Base-by-base conservation (phyloP, 192 early-diverging fungal species). In the Gaertneriomyces semiglobifer region DNA sequence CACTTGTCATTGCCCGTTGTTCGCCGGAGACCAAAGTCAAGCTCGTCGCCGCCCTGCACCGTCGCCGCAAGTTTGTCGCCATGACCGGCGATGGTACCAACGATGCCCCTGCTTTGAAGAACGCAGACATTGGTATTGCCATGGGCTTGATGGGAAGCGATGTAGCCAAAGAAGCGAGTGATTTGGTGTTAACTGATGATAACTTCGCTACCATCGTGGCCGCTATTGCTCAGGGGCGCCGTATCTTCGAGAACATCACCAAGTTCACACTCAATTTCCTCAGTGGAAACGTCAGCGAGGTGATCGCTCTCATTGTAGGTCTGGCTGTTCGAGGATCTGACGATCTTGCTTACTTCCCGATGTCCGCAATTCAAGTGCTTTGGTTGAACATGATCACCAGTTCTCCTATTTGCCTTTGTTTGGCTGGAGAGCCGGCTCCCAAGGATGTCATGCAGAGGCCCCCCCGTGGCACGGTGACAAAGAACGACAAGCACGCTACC, bases 61-160 rank as follows among this genome's bases (percentile, higher is more conserved):
- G 47, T 39, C 75, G 92, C 60, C 90, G 91, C 52, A 92, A 96
- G 69, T 88, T 90, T 63, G 96, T 98, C 0, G 92, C 96, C 0
- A 93, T 98, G 0, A 98, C 96, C 40, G 96, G 96, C 20, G 95
- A 98, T 73, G 96, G 96, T 18, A 98, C 96, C 19, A 98, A 98
- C 74, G 96, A 98, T 72, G 94, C 88, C 5, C 93, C 92, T 1
- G 92, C 92, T 18, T 82, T 96, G 25, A 92, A 91, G 77, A 74
- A 86, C 71, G 90, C 92, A 6, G 92, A 96, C 77, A 88, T 96
- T 70, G 94, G 94, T 38, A 93, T 96, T 77, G 86, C 86, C 55
- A 96, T 94, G 94, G 94, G 94, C 52, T 90, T 94, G 69, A 80
- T 89, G 46, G 92, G 93, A 44, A 93, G 90, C n/a, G 95, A 98